Percentiles rank a stretch among this genome's conserved stretches.
These are phyloP conservation scores for Calycina herbarum DNA, from an alignment of 2,329 filamentous ascomycete species.

Conservation along the genomic window DNA sequence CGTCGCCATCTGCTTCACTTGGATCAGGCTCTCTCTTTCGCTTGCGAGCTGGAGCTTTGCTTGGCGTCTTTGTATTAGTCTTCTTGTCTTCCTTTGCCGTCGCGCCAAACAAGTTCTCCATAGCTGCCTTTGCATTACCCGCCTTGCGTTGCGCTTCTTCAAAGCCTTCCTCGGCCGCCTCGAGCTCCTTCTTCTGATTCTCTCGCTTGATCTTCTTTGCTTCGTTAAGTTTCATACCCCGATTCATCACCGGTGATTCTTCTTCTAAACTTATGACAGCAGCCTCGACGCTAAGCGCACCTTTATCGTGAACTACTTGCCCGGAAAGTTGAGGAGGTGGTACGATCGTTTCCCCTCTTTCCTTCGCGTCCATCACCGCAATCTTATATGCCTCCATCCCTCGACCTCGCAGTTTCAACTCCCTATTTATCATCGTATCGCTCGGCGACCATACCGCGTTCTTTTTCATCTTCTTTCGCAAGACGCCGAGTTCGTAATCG, in stretches of 20 bases:
- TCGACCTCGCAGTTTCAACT: slow-evolving; percentile 70
- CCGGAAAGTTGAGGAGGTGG: slow-evolving; percentile 37
- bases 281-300: slow-evolving; percentile 54
- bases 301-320: slow-evolving; percentile 53
- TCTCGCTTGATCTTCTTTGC: slow-evolving; percentile 76
- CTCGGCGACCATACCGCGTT: slow-evolving; percentile 83
- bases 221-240: slow-evolving; percentile 77
- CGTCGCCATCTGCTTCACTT: slow-evolving; percentile 20
- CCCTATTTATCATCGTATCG: slow-evolving; percentile 80
- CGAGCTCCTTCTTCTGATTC: slow-evolving; percentile 69
- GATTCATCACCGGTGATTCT: slow-evolving; percentile 65
- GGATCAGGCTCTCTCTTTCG: slow-evolving; percentile 34
- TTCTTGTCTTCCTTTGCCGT: slow-evolving; percentile 23
- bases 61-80: slow-evolving; percentile 25
- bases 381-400: slow-evolving; percentile 61
- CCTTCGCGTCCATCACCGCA: slow-evolving; percentile 65
- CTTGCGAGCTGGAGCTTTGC: slow-evolving; percentile 32
- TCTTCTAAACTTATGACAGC: slow-evolving; percentile 48
- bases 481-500: slow-evolving; percentile 62
- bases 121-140: slow-evolving; percentile 34
- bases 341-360: slow-evolving; percentile 63
- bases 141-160: slow-evolving; percentile 57
- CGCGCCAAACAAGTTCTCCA: slow-evolving; percentile 43
- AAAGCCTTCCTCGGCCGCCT: slow-evolving; percentile 59
- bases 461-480: slow-evolving; percentile 89